phyloP scores from a whole-genome alignment of 164 flowering plant species.

The Nymphaea colorata region DNA sequence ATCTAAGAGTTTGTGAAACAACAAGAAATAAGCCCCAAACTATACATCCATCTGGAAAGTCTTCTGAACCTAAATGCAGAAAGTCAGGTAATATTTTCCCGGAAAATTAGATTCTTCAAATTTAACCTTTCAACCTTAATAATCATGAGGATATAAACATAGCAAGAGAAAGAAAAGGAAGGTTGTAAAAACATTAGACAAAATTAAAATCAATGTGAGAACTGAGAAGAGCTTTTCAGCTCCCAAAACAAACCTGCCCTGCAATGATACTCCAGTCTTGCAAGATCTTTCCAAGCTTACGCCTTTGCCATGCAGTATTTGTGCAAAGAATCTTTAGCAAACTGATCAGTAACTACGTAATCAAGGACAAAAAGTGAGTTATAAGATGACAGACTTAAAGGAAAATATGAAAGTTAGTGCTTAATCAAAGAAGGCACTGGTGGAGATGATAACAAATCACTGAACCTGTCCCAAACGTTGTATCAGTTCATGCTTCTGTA shows the following conservation, averaged over 20 bases:
- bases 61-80: too few species aligned
- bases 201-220: too few species aligned
- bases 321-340: slow-evolving; percentile 85
- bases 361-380: slow-evolving; percentile 1
- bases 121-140: too few species aligned
- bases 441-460: neutral
- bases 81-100: too few species aligned
- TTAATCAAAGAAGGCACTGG: neutral
- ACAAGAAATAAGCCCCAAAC: too few species aligned
- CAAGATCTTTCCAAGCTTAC: slow-evolving; percentile 90
- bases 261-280: slow-evolving; percentile 91
- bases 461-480: slow-evolving; percentile 74
- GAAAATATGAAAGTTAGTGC: neutral
- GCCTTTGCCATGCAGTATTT: slow-evolving; percentile 97
- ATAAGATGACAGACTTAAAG: slow-evolving; percentile 9
- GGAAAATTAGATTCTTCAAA: too few species aligned
- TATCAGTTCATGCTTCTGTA: slow-evolving; percentile 55
- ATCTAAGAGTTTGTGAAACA: too few species aligned
- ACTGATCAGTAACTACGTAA: slow-evolving; percentile 47
- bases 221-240: neutral
- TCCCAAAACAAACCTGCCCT: slow-evolving; percentile 54
- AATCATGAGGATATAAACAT: neutral
- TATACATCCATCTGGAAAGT: too few species aligned
- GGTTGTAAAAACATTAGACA: neutral
- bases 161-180: neutral